Percentiles rank a stretch among this genome's conserved stretches.
Conservation (phyloP, 331 rosid genomes). For the Cydonia oblonga region DNA sequence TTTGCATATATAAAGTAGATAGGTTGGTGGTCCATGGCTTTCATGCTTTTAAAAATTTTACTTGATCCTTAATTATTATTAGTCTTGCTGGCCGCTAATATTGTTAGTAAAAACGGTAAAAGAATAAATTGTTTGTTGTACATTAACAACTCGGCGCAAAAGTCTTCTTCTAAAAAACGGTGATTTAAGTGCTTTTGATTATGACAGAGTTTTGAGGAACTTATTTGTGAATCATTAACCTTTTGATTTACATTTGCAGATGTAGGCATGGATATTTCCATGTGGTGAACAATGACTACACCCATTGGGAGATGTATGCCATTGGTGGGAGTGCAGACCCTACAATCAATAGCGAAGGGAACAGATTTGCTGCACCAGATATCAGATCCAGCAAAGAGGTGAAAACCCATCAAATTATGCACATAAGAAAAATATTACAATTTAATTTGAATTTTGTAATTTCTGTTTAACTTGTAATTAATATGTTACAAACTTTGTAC, state of each 20-base stretch:
- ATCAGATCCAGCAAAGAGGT: constrained; percentile 84
- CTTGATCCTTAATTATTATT: not conserved
- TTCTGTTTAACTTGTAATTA: not conserved
- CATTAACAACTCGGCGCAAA: too few relatives aligned
- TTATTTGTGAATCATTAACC: too few relatives aligned
- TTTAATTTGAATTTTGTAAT: not conserved
- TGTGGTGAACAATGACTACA: constrained; percentile 96
- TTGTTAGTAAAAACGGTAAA: not conserved
- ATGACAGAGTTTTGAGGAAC: too few relatives aligned
- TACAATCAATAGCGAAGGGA: constrained; percentile 87
- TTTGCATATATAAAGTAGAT: not conserved
- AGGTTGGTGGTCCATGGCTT: not conserved
- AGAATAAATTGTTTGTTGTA: too few relatives aligned
- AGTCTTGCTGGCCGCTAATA: not conserved
- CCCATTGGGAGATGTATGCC: constrained; percentile 99
- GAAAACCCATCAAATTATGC: not conserved
- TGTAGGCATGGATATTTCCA: constrained; percentile 93
- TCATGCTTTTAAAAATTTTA: not conserved
- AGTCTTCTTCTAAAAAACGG: too few relatives aligned
- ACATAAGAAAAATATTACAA: not conserved
- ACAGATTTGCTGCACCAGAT: constrained; percentile 81
- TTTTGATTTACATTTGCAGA: constrained; percentile 24
- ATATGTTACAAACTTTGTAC: not conserved
- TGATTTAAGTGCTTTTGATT: too few relatives aligned
- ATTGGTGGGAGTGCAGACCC: constrained; percentile 94